phyloP scores from a whole-genome alignment of 1,284 basidiomycete species.

The Boletus austroedulis region DNA sequence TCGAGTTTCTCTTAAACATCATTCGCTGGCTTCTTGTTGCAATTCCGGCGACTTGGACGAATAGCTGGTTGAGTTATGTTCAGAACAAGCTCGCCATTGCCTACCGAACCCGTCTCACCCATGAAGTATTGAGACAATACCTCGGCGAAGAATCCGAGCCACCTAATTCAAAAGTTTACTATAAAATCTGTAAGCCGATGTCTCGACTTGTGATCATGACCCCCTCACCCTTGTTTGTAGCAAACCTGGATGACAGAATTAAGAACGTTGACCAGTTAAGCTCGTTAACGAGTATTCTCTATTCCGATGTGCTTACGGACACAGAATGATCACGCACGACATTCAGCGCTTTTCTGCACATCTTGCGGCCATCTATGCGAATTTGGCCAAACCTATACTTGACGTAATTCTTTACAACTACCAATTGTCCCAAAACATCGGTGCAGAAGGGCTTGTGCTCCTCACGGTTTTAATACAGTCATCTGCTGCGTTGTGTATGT shows the following conservation, averaged over 20 bases:
- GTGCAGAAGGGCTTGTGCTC: conserved; percentile 87
- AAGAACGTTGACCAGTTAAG: conserved; percentile 92
- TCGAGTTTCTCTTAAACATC: conserved; percentile 83
- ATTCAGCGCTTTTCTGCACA: conserved; percentile 91
- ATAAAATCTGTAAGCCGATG: conserved; percentile 73
- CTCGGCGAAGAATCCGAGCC: conserved; percentile 71
- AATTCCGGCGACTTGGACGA: conserved; percentile 95
- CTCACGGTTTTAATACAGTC: conserved; percentile 84
- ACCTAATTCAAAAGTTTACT: conserved; percentile 76
- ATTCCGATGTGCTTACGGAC: conserved; percentile 7
- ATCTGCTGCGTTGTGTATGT: conserved; percentile 75
- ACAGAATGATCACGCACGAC: conserved; percentile 91
- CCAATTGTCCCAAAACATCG: conserved; percentile 90
- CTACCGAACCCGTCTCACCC: conserved; percentile 86
- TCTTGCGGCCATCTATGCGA: conserved; percentile 92
- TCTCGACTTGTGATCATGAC: background rate
- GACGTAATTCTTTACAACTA: conserved; percentile 97
- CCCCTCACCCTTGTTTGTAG: conserved; percentile 38
- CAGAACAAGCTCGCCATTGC: conserved; percentile 93
- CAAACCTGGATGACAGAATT: conserved; percentile 90
- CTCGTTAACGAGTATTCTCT: background rate
- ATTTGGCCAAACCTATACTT: conserved; percentile 89
- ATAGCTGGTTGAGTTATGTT: conserved; percentile 93
- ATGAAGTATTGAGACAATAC: conserved; percentile 81
- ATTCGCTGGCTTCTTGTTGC: conserved; percentile 89